Base-by-base conservation (phyloP, 2,329 filamentous ascomycete genomes). In the Amesomyces nigricolor region DNA sequence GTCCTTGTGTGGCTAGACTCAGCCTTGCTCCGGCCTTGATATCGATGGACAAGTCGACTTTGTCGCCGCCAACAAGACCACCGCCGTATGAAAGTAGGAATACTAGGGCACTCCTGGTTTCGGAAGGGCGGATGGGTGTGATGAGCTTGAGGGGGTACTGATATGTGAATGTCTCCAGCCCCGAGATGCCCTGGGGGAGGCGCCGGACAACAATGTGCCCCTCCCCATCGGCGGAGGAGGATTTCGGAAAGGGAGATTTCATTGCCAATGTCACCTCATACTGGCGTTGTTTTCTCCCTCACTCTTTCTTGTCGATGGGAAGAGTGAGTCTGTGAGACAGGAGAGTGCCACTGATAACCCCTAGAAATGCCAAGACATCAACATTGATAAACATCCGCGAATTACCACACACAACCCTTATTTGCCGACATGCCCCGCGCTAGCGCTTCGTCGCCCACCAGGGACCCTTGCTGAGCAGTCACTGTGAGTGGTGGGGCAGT, bases 111-210 rank as follows among this genome's bases (percentile, higher is more conserved):
- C 88, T 88, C 61, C 80, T 78, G 54, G 85, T 79, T 40, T 80
- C 75, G 47, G 79, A 77, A 5, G 85, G 76, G 10, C 87, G 82
- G 13, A 85, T 79, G 1, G 92, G 90, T 0, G 91, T 87, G 59
- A 99, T 89, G 55, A 99, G 81, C 71, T 99, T 99, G 46, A 99
- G 79, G 1, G 94, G 94, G 66, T 97, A 99, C 69, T 95, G 90
- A 69, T 95, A 97, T 37, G 85, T 86, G 62, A 96, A 81, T 32
- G 79, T 82, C 58, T 86, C 82, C 30, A 96, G 79, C 45, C 85
- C 83, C 13, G 89, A 89, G 47, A 81, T 81, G 26, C 81, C 79
- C 32, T 86, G 85, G 37, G 91, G 89, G 9, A 91, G 78, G 5
- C 88, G 74, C 17, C 82, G 82, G 55, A 90, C 83, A 51, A 90